Conservation (phyloP, 768 basidiomycete genomes). For the Suillus brevipes region DNA sequence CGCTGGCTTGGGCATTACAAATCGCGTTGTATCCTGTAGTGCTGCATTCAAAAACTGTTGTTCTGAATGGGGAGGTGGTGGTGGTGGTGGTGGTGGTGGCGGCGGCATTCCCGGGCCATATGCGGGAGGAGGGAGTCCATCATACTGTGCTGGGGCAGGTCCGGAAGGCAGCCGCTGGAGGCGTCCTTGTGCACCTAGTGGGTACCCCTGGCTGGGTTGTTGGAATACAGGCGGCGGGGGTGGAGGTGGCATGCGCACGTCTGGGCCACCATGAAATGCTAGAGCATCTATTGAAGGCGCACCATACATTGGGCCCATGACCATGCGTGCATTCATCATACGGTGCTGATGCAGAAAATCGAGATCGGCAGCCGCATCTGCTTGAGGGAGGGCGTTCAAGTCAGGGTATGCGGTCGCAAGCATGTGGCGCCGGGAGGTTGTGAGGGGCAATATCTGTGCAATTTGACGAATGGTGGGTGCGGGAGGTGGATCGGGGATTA, state of each 20-base stretch:
- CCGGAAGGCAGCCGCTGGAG: conserved; percentile 1
- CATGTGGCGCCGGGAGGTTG: conserved; percentile 23
- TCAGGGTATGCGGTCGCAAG: conserved; percentile 34
- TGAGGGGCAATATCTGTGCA: conserved; percentile 54
- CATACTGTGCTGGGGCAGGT: conserved; percentile 5
- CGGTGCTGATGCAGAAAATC: conserved; percentile 52
- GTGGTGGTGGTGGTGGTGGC: neutral
- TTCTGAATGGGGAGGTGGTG: neutral
- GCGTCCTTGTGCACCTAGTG: conserved; percentile 5
- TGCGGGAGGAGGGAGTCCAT: neutral
- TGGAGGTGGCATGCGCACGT: conserved; percentile 6
- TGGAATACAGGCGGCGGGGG: conserved; percentile 6
- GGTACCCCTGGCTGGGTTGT: conserved; percentile 6
- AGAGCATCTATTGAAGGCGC: conserved; percentile 9
- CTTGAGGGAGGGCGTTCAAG: conserved; percentile 41
- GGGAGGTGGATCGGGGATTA: conserved; percentile 50
- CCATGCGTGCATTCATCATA: conserved; percentile 10
- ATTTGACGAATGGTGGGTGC: conserved; percentile 69
- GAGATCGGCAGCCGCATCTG: conserved; percentile 53
- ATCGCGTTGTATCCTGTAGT: conserved; percentile 3
- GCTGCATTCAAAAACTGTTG: neutral
- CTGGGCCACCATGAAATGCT: conserved; percentile 24
- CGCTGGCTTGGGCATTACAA: conserved; percentile 27
- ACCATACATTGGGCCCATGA: conserved; percentile 3
- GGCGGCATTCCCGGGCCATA: conserved; percentile 7